phyloP scores from a whole-genome alignment of 257 asterid species.

The Jasminum sambac region DNA sequence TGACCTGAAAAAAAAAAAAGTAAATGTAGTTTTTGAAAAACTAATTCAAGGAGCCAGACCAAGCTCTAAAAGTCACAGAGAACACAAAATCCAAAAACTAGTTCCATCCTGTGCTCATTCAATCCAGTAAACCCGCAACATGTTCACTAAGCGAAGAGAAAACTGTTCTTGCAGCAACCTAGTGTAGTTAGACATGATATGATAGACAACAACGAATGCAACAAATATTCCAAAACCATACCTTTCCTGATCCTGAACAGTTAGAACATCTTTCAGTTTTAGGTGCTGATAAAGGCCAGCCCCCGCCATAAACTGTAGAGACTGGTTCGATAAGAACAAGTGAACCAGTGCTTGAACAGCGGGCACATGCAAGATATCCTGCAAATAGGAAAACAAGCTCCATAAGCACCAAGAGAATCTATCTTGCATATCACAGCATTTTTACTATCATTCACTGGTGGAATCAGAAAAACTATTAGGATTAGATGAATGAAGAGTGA shows the following conservation, averaged over 20 bases:
- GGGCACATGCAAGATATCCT: slow-evolving; percentile 98
- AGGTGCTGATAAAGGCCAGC: slow-evolving; percentile 61
- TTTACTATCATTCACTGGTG: not conserved
- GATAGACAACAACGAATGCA: not conserved
- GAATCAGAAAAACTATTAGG: not conserved
- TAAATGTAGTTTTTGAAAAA: not conserved
- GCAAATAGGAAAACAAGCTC: slow-evolving; percentile 21
- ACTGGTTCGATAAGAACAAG: slow-evolving; percentile 77
- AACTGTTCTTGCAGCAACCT: too few species aligned
- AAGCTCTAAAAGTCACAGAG: not conserved
- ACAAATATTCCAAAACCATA: slow-evolving; percentile 23
- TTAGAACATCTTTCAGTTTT: slow-evolving; percentile 84
- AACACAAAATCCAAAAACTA: not conserved
- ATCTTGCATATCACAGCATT: slow-evolving; percentile 3
- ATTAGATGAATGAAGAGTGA: not conserved
- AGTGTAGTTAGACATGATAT: not conserved
- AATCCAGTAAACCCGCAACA: not conserved
- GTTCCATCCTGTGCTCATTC: not conserved
- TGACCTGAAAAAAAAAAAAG: slow-evolving; percentile 60
- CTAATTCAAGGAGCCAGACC: not conserved
- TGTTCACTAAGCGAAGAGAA: not conserved
- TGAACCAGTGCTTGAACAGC: slow-evolving; percentile 82
- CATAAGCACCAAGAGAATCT: slow-evolving; percentile 23
- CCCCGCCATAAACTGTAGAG: slow-evolving; percentile 50
- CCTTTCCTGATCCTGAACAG: slow-evolving; percentile 97